Evolutionary conservation across 2,329 filamentous ascomycete species (phyloP), one percentile per base, ranked within the genome.

Genomic region (Fusarium begoniae): DNA sequence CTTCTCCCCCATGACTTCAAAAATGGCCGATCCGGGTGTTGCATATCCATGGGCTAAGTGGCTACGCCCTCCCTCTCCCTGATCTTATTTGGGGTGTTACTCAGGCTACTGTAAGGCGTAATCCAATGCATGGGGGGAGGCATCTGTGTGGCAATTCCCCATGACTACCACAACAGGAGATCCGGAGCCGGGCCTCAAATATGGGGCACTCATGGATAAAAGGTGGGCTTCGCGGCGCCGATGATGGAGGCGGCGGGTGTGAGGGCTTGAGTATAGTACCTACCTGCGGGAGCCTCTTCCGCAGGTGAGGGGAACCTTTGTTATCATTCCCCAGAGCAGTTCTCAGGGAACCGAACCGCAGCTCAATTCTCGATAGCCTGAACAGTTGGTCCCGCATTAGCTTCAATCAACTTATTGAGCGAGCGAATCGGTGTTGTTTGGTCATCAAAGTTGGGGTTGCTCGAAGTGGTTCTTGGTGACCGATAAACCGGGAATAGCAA

Each of bases 121-220:
- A 57, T 54, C 13, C 32, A 28, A 55, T 55, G 35, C 35, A 55
- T 50, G 41, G 55, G 48, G 30, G 24, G 55, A 50, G 55, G 15
- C 18, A 50, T 50, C 55, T 37, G 41, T 50, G 55, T 58, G 55
- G 55, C 55, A 37, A 58, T 50, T n/a, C 55, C 38, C 55, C 41
- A 35, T 48, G 22, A 22, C 43, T 37, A 47, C 41, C 55, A 58
- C 35, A 41, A 55, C n/a, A 58, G 24, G n/a, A 47, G 26, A 56
- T 72, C 76, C 73, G 73, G 69, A 77, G 76, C 73, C 73, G 76
- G 76, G 76, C 68, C 73, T 66, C 70, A 71, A 73, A 70, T 70
- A 73, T 70, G 69, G 72, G 72, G 32, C 26, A 40, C 24, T 48
- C 35, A n/a, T 68, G 65, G 66, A 53, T 51, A 28, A 54, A 45